These are phyloP conservation scores for Lizonia empirigonia DNA, from an alignment of 2,329 filamentous ascomycete species.

Conservation along the genomic window DNA sequence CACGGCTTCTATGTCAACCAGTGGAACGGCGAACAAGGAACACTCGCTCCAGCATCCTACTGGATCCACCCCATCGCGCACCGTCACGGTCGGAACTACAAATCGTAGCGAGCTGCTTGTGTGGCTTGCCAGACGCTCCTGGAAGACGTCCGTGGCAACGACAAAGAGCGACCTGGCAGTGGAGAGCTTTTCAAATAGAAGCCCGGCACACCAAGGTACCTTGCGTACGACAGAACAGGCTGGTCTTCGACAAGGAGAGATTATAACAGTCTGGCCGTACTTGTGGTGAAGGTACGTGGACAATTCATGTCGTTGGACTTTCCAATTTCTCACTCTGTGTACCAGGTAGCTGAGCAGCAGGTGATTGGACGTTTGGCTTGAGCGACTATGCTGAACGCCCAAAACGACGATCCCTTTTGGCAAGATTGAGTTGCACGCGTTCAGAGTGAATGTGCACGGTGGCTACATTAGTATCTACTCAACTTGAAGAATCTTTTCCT, in stretches of 20 bases:
- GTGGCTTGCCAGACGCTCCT: not conserved
- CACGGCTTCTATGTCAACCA: not conserved
- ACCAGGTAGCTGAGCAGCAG: not conserved
- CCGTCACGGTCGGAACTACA: not conserved
- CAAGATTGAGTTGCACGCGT: not conserved
- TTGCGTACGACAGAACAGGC: not conserved
- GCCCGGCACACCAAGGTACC: not conserved
- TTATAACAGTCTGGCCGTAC: conserved; percentile 27
- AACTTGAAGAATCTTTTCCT: not conserved
- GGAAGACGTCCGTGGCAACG: not conserved
- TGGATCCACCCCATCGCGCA: not conserved
- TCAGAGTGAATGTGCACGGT: not conserved
- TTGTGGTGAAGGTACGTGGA: conserved; percentile 21
- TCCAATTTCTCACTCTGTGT: not conserved
- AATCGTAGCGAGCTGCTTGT: not conserved
- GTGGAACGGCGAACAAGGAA: not conserved
- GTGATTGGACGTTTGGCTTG: too few species aligned
- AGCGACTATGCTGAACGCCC: too few species aligned
- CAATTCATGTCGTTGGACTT: not conserved
- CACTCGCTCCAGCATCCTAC: not conserved
- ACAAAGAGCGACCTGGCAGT: not conserved
- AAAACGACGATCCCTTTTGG: too few species aligned
- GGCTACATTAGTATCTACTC: not conserved
- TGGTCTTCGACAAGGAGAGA: not conserved
- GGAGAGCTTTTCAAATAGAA: not conserved